These are phyloP conservation scores for Microbotryomycetes sp. DNA, from an alignment of 1,284 basidiomycete species.

Conservation along the genomic window DNA sequence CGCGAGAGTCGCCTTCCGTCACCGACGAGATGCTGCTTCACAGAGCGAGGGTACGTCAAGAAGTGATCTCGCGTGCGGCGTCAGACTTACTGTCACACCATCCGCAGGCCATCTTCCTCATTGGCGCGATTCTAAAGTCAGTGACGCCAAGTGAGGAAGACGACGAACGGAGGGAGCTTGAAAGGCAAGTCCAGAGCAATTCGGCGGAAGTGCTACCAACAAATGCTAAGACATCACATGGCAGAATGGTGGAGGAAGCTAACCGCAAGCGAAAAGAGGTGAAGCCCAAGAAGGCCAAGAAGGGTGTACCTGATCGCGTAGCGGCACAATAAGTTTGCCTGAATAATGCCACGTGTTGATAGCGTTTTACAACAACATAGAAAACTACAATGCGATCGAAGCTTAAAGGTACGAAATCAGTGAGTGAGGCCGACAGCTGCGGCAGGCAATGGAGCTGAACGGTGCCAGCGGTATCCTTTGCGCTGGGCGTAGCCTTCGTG, in stretches of 20 bases:
- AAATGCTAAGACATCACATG: too few species aligned
- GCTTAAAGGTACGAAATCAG: too few species aligned
- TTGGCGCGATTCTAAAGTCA: constrained; percentile 78
- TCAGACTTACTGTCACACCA: constrained; percentile 2
- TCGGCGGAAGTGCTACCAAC: too few species aligned
- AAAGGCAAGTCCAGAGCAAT: constrained; percentile 44
- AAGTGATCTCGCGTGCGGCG: neutral
- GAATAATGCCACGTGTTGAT: too few species aligned
- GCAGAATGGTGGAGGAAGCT: constrained; percentile 27
- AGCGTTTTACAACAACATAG: too few species aligned
- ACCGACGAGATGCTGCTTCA: constrained; percentile 63
- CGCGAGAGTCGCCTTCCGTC: constrained; percentile 70
- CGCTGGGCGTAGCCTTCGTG: neutral
- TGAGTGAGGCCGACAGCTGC: too few species aligned
- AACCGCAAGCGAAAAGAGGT: constrained; percentile 28
- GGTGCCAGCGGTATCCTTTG: neutral
- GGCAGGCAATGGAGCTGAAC: neutral
- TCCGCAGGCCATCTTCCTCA: constrained; percentile 63
- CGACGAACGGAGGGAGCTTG: constrained; percentile 82
- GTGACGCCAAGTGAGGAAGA: constrained; percentile 78
- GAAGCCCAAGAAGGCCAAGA: constrained; percentile 16
- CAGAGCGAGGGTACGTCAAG: constrained; percentile 62
- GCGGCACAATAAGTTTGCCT: neutral
- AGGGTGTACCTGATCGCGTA: too few species aligned
- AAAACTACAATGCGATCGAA: too few species aligned